phyloP scores from a whole-genome alignment of 768 basidiomycete genomes.

The Lactarius quietus region DNA sequence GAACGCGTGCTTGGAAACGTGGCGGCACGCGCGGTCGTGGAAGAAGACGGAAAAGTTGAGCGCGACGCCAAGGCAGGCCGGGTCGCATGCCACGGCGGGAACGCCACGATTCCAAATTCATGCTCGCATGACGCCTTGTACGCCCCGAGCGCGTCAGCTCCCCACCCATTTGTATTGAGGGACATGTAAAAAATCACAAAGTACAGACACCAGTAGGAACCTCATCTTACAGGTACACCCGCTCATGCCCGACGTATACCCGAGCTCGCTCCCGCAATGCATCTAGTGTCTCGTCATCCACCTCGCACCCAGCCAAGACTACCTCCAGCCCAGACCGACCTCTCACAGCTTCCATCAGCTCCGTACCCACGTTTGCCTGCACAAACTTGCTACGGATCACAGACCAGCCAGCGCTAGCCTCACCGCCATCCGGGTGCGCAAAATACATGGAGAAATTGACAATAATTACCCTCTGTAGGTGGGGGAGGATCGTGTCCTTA shows the following conservation, averaged over 20 bases:
- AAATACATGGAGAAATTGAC: too few species aligned
- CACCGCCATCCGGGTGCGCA: not conserved
- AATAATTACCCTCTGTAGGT: not conserved
- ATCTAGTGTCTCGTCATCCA: constrained; percentile 5
- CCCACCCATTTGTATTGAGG: too few species aligned
- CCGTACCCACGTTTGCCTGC: not conserved
- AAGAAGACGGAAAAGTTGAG: too few species aligned
- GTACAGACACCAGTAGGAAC: too few species aligned
- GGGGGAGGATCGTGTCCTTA: not conserved
- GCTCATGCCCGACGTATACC: constrained; percentile 1
- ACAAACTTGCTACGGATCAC: not conserved
- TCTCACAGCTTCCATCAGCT: constrained; percentile 2
- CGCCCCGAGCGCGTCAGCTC: too few species aligned
- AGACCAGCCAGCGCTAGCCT: not conserved
- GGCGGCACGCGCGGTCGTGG: too few species aligned
- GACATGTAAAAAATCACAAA: too few species aligned
- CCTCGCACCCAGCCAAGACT: constrained; percentile 4
- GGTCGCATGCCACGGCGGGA: too few species aligned
- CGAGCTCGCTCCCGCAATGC: constrained; percentile 4
- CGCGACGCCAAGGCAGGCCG: too few species aligned
- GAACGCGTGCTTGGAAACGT: too few species aligned
- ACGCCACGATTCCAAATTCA: too few species aligned
- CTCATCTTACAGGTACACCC: not conserved
- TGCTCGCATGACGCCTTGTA: too few species aligned
- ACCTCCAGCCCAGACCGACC: constrained; percentile 13